Evolutionary conservation across 2,329 filamentous ascomycete species (phyloP).

Genomic region (Tolypocladium capitatum): DNA sequence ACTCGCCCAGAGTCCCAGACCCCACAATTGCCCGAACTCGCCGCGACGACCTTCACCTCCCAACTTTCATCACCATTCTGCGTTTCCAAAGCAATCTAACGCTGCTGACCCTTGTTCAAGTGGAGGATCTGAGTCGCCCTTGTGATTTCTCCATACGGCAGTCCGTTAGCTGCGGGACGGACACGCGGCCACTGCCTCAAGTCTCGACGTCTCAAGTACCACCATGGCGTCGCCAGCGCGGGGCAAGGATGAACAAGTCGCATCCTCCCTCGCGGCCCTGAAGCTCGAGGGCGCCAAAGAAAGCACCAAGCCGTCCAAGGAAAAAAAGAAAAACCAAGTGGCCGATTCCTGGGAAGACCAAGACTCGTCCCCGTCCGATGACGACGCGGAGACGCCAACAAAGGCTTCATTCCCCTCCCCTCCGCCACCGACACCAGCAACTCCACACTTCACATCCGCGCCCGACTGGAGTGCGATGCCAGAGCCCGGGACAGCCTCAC

Average conservation of each 20-base stretch:
- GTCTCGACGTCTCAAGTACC: not conserved
- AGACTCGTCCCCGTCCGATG: conserved; percentile 29
- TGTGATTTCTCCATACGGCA: not conserved
- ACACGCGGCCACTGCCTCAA: not conserved
- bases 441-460: conserved; percentile 21
- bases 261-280: conserved; percentile 18
- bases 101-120: not conserved
- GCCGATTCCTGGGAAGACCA: conserved; percentile 46
- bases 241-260: conserved; percentile 13
- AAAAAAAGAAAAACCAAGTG: conserved; percentile 16
- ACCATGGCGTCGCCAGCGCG: conserved; percentile 10
- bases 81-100: not conserved
- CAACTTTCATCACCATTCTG: not conserved
- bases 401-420: conserved; percentile 20
- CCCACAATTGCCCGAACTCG: no score
- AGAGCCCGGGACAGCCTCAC: not conserved
- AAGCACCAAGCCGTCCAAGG: conserved; percentile 1
- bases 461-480: conserved; percentile 1
- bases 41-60: not conserved
- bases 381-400: conserved; percentile 4
- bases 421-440: conserved; percentile 56
- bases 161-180: not conserved
- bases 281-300: conserved; percentile 13
- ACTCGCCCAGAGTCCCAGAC: no score
- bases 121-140: not conserved